These are phyloP conservation scores for Penicillium sp. DNA, from an alignment of 2,329 filamentous ascomycete species.

Conservation along the genomic window DNA sequence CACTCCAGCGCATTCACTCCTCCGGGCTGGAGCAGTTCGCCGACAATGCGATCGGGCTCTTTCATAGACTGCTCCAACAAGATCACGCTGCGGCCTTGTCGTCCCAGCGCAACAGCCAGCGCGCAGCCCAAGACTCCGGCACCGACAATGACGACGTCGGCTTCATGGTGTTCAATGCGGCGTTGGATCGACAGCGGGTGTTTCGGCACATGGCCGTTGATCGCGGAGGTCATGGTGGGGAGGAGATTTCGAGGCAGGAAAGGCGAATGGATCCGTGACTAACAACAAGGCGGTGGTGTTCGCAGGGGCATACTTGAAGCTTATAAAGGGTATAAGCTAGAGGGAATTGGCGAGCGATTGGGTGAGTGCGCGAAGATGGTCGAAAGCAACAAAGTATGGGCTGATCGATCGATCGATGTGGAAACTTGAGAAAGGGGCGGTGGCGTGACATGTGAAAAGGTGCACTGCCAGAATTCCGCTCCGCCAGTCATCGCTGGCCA, in stretches of 20 bases:
- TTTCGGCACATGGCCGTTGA: constrained; percentile 28
- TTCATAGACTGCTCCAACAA: constrained; percentile 86
- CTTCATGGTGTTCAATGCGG: constrained; percentile 59
- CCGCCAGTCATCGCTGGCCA: neutral
- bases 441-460: constrained; percentile 39
- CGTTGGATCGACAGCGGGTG: constrained; percentile 44
- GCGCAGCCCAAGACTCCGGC: constrained; percentile 90
- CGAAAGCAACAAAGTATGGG: constrained; percentile 17
- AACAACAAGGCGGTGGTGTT: constrained; percentile 17
- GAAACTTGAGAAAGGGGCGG: constrained; percentile 21
- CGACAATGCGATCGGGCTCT: constrained; percentile 93
- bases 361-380: constrained; percentile 1
- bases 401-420: constrained; percentile 21
- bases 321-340: constrained; percentile 19
- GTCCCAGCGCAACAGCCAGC: constrained; percentile 77
- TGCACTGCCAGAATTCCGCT: neutral
- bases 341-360: neutral
- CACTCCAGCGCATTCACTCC: constrained; percentile 78
- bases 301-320: constrained; percentile 21
- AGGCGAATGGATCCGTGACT: constrained; percentile 6
- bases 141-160: constrained; percentile 87
- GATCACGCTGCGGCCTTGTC: constrained; percentile 87
- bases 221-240: constrained; percentile 28
- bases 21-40: constrained; percentile 91
- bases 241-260: constrained; percentile 4